Evolutionary conservation across 163 green algal genomes (phyloP).

Genomic region (Scenedesmus sp.): DNA sequence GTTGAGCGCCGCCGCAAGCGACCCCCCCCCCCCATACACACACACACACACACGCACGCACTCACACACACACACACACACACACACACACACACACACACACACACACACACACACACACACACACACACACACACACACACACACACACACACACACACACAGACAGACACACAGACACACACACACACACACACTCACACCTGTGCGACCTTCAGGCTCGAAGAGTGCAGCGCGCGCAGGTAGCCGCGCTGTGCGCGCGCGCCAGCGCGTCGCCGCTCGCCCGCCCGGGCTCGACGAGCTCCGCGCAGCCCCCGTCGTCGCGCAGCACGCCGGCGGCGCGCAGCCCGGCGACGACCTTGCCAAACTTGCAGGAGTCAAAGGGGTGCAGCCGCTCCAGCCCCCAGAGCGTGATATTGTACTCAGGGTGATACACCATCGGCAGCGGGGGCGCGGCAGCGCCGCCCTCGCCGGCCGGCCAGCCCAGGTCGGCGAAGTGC

Average conservation of each 20-base stretch:
- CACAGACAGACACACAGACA: too few species aligned
- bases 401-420: constrained; percentile 79
- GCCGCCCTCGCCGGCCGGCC: neutral
- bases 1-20: too few species aligned
- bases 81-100: too few species aligned
- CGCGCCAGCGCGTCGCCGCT: constrained; percentile 53
- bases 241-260: constrained; percentile 79
- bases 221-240: constrained; percentile 50
- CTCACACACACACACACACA: too few species aligned
- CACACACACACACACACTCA: neutral
- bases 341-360: constrained; percentile 34
- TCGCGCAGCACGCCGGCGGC: constrained; percentile 2
- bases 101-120: too few species aligned
- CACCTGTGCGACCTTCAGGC: constrained; percentile 56
- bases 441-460: constrained; percentile 13
- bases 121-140: too few species aligned
- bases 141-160: too few species aligned
- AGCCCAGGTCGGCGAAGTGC: neutral
- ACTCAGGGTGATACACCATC: constrained; percentile 41
- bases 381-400: constrained; percentile 88
- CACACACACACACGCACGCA: too few species aligned
- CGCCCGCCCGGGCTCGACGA: constrained; percentile 52
- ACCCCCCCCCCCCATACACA: too few species aligned
- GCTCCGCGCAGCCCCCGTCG: neutral
- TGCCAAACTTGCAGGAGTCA: constrained; percentile 80